These are phyloP conservation scores for Cercospora beticola DNA, from an alignment of 2,329 filamentous ascomycete species.

Conservation along the genomic window DNA sequence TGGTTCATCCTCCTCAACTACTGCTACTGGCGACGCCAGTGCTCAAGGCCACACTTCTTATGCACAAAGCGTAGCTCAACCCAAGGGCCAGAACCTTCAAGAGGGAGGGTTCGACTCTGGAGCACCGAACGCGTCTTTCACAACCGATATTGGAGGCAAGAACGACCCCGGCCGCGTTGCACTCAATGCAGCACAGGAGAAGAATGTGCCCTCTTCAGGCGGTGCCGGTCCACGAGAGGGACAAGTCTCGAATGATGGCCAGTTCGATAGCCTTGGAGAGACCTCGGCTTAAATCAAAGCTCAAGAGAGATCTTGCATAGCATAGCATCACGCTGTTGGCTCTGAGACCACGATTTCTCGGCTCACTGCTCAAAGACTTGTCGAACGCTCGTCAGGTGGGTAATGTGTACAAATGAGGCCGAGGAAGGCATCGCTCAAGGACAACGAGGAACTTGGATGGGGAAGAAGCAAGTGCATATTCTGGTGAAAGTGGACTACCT, in stretches of 20 bases:
- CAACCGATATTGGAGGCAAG: conserved; percentile 53
- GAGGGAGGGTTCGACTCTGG: conserved; percentile 37
- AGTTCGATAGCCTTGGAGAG: conserved; percentile 24
- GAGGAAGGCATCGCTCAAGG: neutral
- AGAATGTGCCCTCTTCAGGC: conserved; percentile 36
- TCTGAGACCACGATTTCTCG: neutral
- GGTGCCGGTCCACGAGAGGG: conserved; percentile 32
- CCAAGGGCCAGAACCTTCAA: conserved; percentile 32
- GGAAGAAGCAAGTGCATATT: neutral
- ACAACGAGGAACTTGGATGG: neutral
- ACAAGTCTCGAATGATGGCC: conserved; percentile 22
- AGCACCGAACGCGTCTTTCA: conserved; percentile 53
- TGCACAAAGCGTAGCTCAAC: conserved; percentile 10
- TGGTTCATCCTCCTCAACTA: neutral
- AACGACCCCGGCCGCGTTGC: conserved; percentile 57
- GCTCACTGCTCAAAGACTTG: neutral
- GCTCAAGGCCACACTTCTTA: neutral
- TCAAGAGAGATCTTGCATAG: neutral
- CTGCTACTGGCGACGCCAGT: conserved; percentile 34
- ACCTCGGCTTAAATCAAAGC: neutral
- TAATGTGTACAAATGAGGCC: neutral
- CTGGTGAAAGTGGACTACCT: neutral
- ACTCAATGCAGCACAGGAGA: conserved; percentile 35
- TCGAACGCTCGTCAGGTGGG: neutral
- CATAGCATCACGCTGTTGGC: neutral